Evolutionary conservation across 352 stramenopile genomes (phyloP).

Genomic region (Globisporangium cylindrosporum): DNA sequence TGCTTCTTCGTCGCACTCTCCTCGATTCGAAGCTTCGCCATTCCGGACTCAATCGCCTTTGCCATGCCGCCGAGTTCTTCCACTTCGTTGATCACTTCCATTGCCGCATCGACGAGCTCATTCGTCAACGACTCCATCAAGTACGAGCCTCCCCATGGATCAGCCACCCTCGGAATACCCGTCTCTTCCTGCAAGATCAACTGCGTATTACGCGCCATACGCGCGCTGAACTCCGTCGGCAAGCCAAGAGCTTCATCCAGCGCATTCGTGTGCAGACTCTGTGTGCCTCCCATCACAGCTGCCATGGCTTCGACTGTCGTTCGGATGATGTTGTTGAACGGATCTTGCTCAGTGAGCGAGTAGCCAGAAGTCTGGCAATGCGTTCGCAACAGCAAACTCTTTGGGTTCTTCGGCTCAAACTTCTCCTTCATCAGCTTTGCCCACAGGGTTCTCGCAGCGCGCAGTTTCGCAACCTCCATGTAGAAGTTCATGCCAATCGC

Average conservation of each 20-base stretch:
- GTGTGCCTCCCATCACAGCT: conserved; percentile 88
- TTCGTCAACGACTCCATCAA: conserved; percentile 97
- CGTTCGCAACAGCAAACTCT: conserved; percentile 93
- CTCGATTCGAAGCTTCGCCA: conserved; percentile 96
- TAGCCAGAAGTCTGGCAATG: conserved; percentile 97
- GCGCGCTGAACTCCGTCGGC: conserved; percentile 94
- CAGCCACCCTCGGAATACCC: conserved; percentile 91
- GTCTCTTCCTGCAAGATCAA: conserved; percentile 97
- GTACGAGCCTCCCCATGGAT: conserved; percentile 97
- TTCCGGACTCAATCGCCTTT: conserved; percentile 94
- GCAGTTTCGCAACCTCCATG: conserved; percentile 96
- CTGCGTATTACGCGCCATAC: conserved; percentile 97
- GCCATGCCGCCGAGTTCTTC: conserved; percentile 96
- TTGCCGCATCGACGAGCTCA: conserved; percentile 77
- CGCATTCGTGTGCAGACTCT: conserved; percentile 97
- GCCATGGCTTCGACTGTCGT: conserved; percentile 95
- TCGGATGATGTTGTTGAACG: conserved; percentile 98
- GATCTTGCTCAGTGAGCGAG: conserved; percentile 95
- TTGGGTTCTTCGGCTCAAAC: conserved; percentile 93
- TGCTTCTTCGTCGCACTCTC: conserved; percentile 96
- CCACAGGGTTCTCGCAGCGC: conserved; percentile 93
- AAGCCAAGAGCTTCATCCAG: conserved; percentile 97
- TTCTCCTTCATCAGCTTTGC: conserved; percentile 92
- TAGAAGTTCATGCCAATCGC: conserved; percentile 98
- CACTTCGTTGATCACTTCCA: conserved; percentile 80